Percentiles rank a stretch among this genome's conserved stretches.
phyloP scores from a whole-genome alignment of 2,329 filamentous ascomycete genomes.

The Fusarium sp. region DNA sequence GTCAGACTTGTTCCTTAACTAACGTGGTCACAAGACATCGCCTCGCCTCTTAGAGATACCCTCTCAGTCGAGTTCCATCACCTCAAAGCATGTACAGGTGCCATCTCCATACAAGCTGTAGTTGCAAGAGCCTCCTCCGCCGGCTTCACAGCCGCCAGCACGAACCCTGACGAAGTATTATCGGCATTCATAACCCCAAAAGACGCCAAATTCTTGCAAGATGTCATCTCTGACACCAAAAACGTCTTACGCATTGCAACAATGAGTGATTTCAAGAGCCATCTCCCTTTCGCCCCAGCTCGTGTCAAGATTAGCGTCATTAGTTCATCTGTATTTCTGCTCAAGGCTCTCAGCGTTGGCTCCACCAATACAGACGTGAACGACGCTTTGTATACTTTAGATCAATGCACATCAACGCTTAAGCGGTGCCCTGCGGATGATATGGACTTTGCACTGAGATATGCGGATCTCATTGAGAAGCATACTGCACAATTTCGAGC shows the following conservation, averaged over 20 bases:
- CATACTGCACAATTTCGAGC: slow-evolving; percentile 33
- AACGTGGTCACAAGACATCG: not conserved
- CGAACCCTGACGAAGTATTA: slow-evolving; percentile 16
- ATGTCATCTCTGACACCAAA: slow-evolving; percentile 37
- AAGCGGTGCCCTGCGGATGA: slow-evolving; percentile 32
- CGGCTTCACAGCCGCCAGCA: slow-evolving; percentile 1
- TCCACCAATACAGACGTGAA: slow-evolving; percentile 28
- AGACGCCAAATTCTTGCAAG: slow-evolving; percentile 34
- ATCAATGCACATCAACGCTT: slow-evolving; percentile 32
- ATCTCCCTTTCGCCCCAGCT: slow-evolving; percentile 33
- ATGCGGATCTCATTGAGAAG: slow-evolving; percentile 39
- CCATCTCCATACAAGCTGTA: slow-evolving; percentile 40
- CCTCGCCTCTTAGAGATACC: slow-evolving; percentile 10
- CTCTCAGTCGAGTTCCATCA: slow-evolving; percentile 38
- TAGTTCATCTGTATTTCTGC: slow-evolving; percentile 39
- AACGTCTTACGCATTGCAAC: slow-evolving; percentile 30
- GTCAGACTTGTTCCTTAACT: rapidly evolving
- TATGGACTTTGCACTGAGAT: slow-evolving; percentile 43
- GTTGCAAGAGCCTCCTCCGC: slow-evolving; percentile 26
- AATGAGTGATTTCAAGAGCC: slow-evolving; percentile 13
- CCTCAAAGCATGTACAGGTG: slow-evolving; percentile 35
- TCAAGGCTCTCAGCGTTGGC: slow-evolving; percentile 38
- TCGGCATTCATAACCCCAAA: slow-evolving; percentile 29
- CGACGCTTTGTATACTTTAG: slow-evolving; percentile 19
- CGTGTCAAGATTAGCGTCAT: slow-evolving; percentile 37